phyloP scores from a whole-genome alignment of 2,329 filamentous ascomycete species.

The Paraphaeosphaeria sporulosa region DNA sequence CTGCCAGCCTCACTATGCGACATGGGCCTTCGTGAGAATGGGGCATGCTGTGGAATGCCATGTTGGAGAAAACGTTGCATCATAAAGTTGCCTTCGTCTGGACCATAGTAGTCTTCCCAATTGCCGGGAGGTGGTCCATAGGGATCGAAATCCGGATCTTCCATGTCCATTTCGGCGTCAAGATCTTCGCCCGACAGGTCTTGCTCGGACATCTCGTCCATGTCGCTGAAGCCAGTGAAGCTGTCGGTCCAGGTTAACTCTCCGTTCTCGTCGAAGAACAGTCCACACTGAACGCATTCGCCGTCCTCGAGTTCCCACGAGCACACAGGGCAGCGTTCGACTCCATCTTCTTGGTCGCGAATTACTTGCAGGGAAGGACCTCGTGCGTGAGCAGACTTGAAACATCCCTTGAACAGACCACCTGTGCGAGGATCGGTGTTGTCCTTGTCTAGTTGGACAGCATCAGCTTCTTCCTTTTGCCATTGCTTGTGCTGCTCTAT shows the following conservation, averaged over 20 bases:
- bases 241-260: slow-evolving; percentile 48
- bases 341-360: slow-evolving; percentile 65
- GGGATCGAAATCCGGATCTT: slow-evolving; percentile 44
- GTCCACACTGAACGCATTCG: slow-evolving; percentile 61
- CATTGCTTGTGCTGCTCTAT: slow-evolving; percentile 66
- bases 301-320: slow-evolving; percentile 70
- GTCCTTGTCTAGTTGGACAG: slow-evolving; percentile 67
- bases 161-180: slow-evolving; percentile 53
- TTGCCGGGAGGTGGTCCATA: slow-evolving; percentile 42
- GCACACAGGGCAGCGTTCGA: slow-evolving; percentile 69
- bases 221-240: slow-evolving; percentile 55
- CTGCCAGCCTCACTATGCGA: slow-evolving; percentile 53
- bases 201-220: slow-evolving; percentile 52
- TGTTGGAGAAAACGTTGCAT: slow-evolving; percentile 45
- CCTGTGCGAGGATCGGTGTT: slow-evolving; percentile 58
- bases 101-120: slow-evolving; percentile 37
- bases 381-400: slow-evolving; percentile 47
- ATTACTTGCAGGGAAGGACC: slow-evolving; percentile 51
- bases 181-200: slow-evolving; percentile 49
- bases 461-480: slow-evolving; percentile 66
- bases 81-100: slow-evolving; percentile 41
- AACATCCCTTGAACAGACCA: slow-evolving; percentile 71
- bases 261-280: slow-evolving; percentile 59
- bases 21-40: slow-evolving; percentile 41
- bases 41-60: slow-evolving; percentile 32